Evolutionary conservation across 441 rosid genomes (phyloP), one percentile per base, ranked within the genome.

Genomic region (Euphorbia schlechtendalii): DNA sequence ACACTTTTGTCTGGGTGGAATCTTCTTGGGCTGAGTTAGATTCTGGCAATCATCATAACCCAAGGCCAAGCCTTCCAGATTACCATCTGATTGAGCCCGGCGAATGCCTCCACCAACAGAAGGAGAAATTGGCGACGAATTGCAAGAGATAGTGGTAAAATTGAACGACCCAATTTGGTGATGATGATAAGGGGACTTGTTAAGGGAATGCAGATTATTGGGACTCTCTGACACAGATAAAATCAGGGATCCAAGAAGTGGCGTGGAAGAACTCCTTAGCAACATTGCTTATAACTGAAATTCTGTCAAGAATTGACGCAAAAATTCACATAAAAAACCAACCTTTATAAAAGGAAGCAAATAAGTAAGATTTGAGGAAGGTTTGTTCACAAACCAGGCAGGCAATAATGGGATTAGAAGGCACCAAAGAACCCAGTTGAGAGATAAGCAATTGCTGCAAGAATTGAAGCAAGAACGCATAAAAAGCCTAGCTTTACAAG

Each of bases 241-340:
- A 13, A 82, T 71, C 30, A 86, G 82, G 17, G 92, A 84, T 32
- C 89, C 83, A 11, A 86, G 83, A 73, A 86, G 58, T 1, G 92
- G 92, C 0, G 89, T 86, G 56, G 89, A 86, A 30, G 89, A 78
- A 77, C 87, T 86, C 60, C 83, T 78, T 4, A 86, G 79, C 64
- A 84, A 32, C 88, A 82, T 62, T 45, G 36, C 21, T 40, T 66
- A 34, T 17, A 17, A 1, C 5, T 21, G 9, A 3, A 5, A 4
- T 17, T 30, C 18, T 43, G 3, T 3, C 18, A 18, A 57, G 12
- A 56, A 27, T 28, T 5, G 36, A 21, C 3, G 25, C 8, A 59
- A 36, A 32, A 34, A 34, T n/a, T n/a, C 15, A 59, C 21, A 17
- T n/a, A 11, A n/a, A 41, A 9, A 32, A 11, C 2, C 49, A 8